Evolutionary conservation across 768 basidiomycete species (phyloP), one percentile per base, ranked within the genome.

Genomic region (Kondoa subrosea): DNA sequence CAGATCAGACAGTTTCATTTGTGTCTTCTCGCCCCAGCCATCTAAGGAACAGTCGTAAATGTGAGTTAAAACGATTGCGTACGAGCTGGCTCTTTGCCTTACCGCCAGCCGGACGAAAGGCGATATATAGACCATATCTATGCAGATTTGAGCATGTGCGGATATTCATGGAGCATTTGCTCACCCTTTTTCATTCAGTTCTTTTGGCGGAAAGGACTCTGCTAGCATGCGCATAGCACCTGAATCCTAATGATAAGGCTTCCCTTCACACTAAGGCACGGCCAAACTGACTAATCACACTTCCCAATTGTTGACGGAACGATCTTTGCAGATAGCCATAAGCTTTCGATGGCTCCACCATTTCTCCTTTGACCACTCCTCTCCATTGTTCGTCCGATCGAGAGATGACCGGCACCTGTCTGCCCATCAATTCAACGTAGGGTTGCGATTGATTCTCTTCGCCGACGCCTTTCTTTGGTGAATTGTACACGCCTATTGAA

Each of bases 21-120:
- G 84, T 1, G 85, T 87, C 67, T 83, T 82, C 75, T 86, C 83
- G 3, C 92, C 92, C 92, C 92, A 97, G 29, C 83, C 85, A 15
- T n/a, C n/a, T n/a, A n/a, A n/a, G n/a, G n/a, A n/a, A n/a, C n/a
- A n/a, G n/a, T n/a, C n/a, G n/a, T n/a, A n/a, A n/a, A n/a, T n/a
- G n/a, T n/a, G n/a, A n/a, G n/a, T n/a, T n/a, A n/a, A n/a, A n/a
- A n/a, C n/a, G n/a, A n/a, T n/a, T n/a, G n/a, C n/a, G n/a, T n/a
- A n/a, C n/a, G n/a, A n/a, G n/a, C n/a, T n/a, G n/a, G n/a, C n/a
- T n/a, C n/a, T n/a, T n/a, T n/a, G n/a, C n/a, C n/a, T n/a, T n/a
- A n/a, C 84, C 84, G 0, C 85, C 85, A 15, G 81, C 80, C 12
- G 92, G 92, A 68, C 92, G 85, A 76, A 96, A 95, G 21, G 88